Evolutionary conservation across 495 filamentous ascomycete species (phyloP).

Genomic region (Trichoderma erinaceum): DNA sequence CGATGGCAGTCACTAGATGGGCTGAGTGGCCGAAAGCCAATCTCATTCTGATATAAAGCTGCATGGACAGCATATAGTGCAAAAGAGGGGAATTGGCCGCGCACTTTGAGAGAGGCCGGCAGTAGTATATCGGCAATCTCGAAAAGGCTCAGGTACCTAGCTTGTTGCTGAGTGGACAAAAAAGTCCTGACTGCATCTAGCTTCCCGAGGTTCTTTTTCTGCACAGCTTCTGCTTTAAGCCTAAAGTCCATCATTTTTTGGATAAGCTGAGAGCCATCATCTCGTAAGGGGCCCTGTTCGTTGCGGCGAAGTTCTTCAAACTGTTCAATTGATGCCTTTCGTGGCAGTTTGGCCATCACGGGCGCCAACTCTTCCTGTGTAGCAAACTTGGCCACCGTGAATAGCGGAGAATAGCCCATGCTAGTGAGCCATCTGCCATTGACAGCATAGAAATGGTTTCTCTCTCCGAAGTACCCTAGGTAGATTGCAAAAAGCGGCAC

Average conservation of each 20-base stretch:
- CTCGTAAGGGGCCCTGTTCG: conserved; percentile 48
- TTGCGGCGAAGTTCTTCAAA: conserved; percentile 34
- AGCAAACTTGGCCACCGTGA: conserved; percentile 60
- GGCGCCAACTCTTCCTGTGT: conserved; percentile 49
- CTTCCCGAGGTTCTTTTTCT: conserved; percentile 42
- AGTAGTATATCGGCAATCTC: conserved; percentile 54
- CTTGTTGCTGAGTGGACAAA: conserved; percentile 42
- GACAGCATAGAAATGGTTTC: conserved; percentile 66
- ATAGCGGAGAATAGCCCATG: conserved; percentile 41
- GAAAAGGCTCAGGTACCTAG: conserved; percentile 53
- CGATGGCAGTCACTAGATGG: conserved; percentile 24
- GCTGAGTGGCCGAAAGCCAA: conserved; percentile 34
- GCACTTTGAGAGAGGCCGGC: conserved; percentile 39
- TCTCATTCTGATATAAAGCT: conserved; percentile 50
- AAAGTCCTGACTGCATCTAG: conserved; percentile 41
- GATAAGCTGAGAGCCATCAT: conserved; percentile 43
- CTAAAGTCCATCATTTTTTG: conserved; percentile 48
- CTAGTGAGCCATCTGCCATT: conserved; percentile 68
- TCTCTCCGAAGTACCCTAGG: conserved; percentile 54
- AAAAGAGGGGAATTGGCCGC: conserved; percentile 41
- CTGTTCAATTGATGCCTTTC: conserved; percentile 20
- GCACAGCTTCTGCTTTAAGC: conserved; percentile 43
- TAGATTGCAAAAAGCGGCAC: conserved; percentile 58
- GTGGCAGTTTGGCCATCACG: conserved; percentile 58
- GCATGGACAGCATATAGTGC: conserved; percentile 65